Evolutionary conservation across 2,329 filamentous ascomycete genomes (phyloP).

Genomic region (Parascedosporium putredinis): DNA sequence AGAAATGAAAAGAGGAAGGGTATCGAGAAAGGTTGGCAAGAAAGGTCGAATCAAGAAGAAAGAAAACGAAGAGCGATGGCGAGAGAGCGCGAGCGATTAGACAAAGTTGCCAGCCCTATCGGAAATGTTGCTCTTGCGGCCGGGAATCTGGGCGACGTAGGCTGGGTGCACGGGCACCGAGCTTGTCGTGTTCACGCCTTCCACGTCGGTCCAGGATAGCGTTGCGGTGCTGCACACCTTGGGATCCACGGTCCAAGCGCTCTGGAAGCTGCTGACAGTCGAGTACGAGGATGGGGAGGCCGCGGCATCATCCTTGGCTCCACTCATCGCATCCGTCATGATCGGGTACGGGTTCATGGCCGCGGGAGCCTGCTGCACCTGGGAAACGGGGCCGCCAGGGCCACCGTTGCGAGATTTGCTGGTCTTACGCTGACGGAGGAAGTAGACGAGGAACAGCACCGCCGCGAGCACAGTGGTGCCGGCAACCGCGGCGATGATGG

Average conservation of each 20-base stretch:
- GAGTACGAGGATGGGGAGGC: not conserved
- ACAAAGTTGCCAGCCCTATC: not conserved
- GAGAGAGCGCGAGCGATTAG: not conserved
- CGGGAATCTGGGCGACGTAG: not conserved
- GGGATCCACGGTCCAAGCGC: not conserved
- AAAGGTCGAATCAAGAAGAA: too few species aligned
- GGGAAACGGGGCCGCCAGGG: too few species aligned
- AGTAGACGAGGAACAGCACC: not conserved
- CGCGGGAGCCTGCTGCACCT: not conserved
- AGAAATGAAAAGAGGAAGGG: too few species aligned
- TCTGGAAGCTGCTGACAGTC: conserved; percentile 2
- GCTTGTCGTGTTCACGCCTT: not conserved
- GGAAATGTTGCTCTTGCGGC: not conserved
- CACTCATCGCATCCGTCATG: not conserved
- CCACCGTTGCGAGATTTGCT: too few species aligned
- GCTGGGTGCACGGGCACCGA: not conserved
- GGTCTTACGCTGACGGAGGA: not conserved
- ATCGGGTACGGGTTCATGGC: not conserved
- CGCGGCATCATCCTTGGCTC: not conserved
- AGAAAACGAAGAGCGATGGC: not conserved
- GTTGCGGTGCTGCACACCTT: not conserved
- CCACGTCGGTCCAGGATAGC: not conserved
- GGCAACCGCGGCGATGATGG: not conserved
- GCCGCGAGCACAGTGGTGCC: not conserved
- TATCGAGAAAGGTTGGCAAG: too few species aligned